Conservation (phyloP, 306 rosid genomes). For the Rosa chinensis region DNA sequence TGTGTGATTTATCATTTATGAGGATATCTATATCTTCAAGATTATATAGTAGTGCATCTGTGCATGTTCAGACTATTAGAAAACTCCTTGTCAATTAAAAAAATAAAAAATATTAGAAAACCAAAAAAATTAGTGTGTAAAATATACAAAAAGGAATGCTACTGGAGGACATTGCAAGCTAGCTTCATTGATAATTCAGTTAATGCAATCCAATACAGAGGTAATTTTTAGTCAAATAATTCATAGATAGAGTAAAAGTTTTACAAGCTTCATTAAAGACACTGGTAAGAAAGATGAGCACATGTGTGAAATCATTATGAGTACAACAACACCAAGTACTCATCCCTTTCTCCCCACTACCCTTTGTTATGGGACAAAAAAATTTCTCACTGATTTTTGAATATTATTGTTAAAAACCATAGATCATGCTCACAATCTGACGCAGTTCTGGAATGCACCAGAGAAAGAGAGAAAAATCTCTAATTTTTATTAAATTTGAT, state of each 20-base stretch:
- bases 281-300: not conserved
- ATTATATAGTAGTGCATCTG: not conserved
- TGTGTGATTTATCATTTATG: no score
- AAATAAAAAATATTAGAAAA: no score
- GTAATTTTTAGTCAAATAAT: not conserved
- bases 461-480: no score
- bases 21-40: not conserved
- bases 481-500: no score
- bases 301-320: not conserved
- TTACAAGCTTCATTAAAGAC: not conserved
- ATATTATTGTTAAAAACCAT: not conserved
- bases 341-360: not conserved
- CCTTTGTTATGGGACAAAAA: not conserved
- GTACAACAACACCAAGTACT: not conserved
- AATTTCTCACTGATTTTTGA: not conserved
- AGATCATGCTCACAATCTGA: no score
- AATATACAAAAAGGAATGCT: not conserved
- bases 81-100: no score
- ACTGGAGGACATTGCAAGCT: not conserved
- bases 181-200: not conserved
- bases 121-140: no score
- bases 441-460: no score
- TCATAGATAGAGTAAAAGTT: not conserved
- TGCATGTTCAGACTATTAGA: not conserved
- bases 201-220: not conserved